phyloP scores from a whole-genome alignment of 2,329 filamentous ascomycete genomes.

The Elsinoe fawcettii region DNA sequence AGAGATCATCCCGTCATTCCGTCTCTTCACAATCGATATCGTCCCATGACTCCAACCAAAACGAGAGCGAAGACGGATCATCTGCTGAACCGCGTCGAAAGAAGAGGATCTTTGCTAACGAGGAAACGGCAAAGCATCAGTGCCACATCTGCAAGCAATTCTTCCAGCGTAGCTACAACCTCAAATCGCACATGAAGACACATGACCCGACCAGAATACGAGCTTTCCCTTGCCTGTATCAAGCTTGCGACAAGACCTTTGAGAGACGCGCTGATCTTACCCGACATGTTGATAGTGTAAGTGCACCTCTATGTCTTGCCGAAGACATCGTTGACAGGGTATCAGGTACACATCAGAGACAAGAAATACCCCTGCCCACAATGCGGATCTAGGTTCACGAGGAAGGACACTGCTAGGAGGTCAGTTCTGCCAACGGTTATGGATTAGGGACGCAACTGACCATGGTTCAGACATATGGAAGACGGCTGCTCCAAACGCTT shows the following conservation, averaged over 20 bases:
- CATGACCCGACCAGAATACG: slow-evolving; percentile 68
- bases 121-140: slow-evolving; percentile 62
- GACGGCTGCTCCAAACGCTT: slow-evolving; percentile 64
- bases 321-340: slow-evolving; percentile 43
- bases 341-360: slow-evolving; percentile 63
- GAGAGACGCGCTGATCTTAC: slow-evolving; percentile 72
- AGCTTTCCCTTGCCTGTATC: slow-evolving; percentile 58
- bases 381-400: slow-evolving; percentile 64
- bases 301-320: slow-evolving; percentile 22
- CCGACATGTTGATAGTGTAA: slow-evolving; percentile 47
- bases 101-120: slow-evolving; percentile 34
- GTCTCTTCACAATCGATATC: slow-evolving; percentile 7
- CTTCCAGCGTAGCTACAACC: slow-evolving; percentile 80
- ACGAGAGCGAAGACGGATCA: neutral
- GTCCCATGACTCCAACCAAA: neutral
- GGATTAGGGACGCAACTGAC: slow-evolving; percentile 15
- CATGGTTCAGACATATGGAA: slow-evolving; percentile 58
- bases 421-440: slow-evolving; percentile 33
- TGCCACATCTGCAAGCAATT: slow-evolving; percentile 70
- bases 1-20: neutral
- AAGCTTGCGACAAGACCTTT: slow-evolving; percentile 65
- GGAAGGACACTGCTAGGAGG: slow-evolving; percentile 78
- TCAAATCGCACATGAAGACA: slow-evolving; percentile 76
- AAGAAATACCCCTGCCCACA: slow-evolving; percentile 62
- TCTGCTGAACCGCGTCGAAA: slow-evolving; percentile 11